A percentile compares a stretch with the other conserved stretches of the same genome.
phyloP scores from a whole-genome alignment of 73 alveolate genomes.

The Blepharisma japonicum region DNA sequence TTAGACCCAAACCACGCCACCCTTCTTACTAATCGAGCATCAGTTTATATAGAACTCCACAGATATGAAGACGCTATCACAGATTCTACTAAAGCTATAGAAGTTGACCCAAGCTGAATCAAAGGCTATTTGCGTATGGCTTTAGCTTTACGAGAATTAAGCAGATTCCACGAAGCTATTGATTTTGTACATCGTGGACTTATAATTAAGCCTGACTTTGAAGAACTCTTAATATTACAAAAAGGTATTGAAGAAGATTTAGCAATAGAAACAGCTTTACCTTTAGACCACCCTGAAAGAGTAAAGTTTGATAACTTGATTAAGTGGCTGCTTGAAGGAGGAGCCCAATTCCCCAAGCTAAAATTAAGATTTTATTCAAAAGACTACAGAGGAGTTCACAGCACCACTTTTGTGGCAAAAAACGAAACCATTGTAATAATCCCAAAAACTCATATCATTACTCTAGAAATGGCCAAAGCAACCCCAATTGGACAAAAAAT shows the following conservation, averaged over 20 bases:
- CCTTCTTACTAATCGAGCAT: slow-evolving; percentile 78
- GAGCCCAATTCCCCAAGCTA: slow-evolving; percentile 63
- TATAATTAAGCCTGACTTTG: background rate
- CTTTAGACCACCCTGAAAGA: slow-evolving; percentile 48
- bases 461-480: slow-evolving; percentile 92
- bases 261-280: background rate
- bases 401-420: slow-evolving; percentile 61
- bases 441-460: slow-evolving; percentile 87
- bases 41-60: slow-evolving; percentile 62
- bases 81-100: slow-evolving; percentile 76
- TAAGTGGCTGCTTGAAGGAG: slow-evolving; percentile 73
- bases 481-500: slow-evolving; percentile 83
- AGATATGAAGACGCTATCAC: slow-evolving; percentile 68
- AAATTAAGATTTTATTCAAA: slow-evolving; percentile 74
- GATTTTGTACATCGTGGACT: background rate
- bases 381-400: slow-evolving; percentile 92
- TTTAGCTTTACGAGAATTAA: slow-evolving; percentile 60
- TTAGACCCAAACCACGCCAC: slow-evolving; percentile 69
- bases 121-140: slow-evolving; percentile 72
- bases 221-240: background rate
- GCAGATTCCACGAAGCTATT: slow-evolving; percentile 48
- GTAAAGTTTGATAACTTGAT: slow-evolving; percentile 48
- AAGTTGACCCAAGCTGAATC: slow-evolving; percentile 74
- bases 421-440: slow-evolving; percentile 78
- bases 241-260: background rate